Base-by-base conservation (phyloP, 1,284 basidiomycete species). In the Ganoderma lingzhi region DNA sequence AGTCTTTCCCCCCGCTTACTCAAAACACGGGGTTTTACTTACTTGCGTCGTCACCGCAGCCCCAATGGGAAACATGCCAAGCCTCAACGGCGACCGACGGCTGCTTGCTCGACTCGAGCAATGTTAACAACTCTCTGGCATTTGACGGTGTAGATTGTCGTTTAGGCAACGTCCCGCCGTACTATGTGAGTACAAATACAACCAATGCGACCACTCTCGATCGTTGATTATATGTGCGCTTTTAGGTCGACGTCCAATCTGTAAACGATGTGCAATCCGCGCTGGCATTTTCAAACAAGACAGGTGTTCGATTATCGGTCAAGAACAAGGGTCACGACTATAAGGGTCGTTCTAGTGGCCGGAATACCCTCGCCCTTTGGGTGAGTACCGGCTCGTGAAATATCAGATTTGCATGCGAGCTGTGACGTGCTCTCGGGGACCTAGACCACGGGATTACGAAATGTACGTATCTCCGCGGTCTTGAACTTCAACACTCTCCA, bases 261-360 rank as follows among this genome's bases (percentile, higher is more conserved):
- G 66, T 74, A 10, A 44, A 64, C 9, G 82, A 84, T 62, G 79
- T 84, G 1, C 76, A 80, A 55, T 73, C 76, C 0, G 80, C 80
- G 0, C 78, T 81, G 42, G 64, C 58, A 8, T 84, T 84, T 72
- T 80, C 81, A 0, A 65, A 67, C 12, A 30, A 42, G 15, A 82
- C 81, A 5, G 79, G 80, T 15, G 74, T 82, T 12, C 78, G 75
- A 2, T 71, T 85, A 0, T 80, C 80, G 2, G 81, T 84, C 44
- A 84, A 84, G 72, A 83, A 82, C 72, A 80, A 81, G 62, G 82
- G 82, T 2, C 82, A 83, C 67, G 82, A 83, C 70, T 83, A 82
- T 72, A 81, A 81, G 70, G 82, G 82, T 14, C 76, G 82, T n/a
- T 81, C 80, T 0, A 80, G 78, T 59, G 74, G 75, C n/a, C 71